Evolutionary conservation across 2,329 filamentous ascomycete genomes (phyloP).

Genomic region (Ophiostoma himal-ulmi): DNA sequence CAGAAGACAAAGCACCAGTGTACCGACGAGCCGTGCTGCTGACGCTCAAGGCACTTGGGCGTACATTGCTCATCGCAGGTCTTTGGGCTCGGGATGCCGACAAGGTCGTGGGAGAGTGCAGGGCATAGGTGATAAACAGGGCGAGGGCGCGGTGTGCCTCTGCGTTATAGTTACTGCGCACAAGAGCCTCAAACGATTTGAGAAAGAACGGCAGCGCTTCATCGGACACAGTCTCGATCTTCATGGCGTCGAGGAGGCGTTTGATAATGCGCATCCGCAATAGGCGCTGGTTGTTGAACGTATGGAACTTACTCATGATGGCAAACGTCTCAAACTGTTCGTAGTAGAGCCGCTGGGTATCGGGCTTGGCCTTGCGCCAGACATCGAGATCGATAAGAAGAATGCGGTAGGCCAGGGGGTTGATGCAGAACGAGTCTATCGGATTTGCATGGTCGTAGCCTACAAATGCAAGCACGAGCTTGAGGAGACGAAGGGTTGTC

Average conservation of each 20-base stretch:
- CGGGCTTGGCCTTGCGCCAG: conserved; percentile 73
- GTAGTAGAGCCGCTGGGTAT: conserved; percentile 85
- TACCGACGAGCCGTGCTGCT: conserved; percentile 18
- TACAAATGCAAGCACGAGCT: conserved; percentile 75
- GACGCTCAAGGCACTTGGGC: conserved; percentile 14
- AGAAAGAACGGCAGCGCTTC: conserved; percentile 72
- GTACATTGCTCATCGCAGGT: neutral
- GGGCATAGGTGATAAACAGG: conserved; percentile 86
- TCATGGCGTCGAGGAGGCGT: conserved; percentile 80
- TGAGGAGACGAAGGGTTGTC: conserved; percentile 60
- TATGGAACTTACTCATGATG: conserved; percentile 81
- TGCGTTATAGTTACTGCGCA: conserved; percentile 73
- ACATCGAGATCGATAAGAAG: conserved; percentile 88
- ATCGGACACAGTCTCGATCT: conserved; percentile 69
- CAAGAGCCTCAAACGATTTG: conserved; percentile 68
- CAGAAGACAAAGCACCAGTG: neutral
- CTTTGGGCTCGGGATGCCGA: conserved; percentile 44
- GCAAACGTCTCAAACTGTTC: conserved; percentile 85
- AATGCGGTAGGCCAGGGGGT: conserved; percentile 88
- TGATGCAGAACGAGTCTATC: conserved; percentile 87
- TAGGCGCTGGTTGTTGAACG: conserved; percentile 83
- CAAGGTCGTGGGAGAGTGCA: conserved; percentile 51
- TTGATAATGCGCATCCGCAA: conserved; percentile 94
- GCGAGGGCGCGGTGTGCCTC: conserved; percentile 83
- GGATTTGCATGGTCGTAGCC: conserved; percentile 78